Conservation (phyloP, 2,329 filamentous ascomycete species). For the Penicillium vulpinum region DNA sequence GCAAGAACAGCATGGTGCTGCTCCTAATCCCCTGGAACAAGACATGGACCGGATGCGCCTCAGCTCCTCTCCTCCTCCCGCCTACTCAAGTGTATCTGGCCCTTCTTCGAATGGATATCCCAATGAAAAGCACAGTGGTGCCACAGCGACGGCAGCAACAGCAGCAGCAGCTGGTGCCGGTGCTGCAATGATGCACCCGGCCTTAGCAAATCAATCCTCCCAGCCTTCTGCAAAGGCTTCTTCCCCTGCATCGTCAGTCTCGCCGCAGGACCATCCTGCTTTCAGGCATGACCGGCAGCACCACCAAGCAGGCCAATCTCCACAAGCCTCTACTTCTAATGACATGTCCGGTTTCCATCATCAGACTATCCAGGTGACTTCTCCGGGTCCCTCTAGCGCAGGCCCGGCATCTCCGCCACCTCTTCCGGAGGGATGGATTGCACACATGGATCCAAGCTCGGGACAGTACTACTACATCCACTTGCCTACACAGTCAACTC, state of each 20-base stretch:
- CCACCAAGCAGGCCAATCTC: constrained; percentile 38
- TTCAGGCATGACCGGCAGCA: constrained; percentile 78
- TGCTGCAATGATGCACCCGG: constrained; percentile 26
- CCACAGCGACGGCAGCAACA: constrained; percentile 23
- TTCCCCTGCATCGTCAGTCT: constrained; percentile 32
- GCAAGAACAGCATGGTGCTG: constrained; percentile 41
- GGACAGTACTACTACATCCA: constrained; percentile 99
- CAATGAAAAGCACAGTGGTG: constrained; percentile 70
- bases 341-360: constrained; percentile 27
- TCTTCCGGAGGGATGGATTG: constrained; percentile 96
- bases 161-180: constrained; percentile 12
- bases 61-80: constrained; percentile 84
- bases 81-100: constrained; percentile 76
- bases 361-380: constrained; percentile 25
- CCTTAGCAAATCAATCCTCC: constrained; percentile 19
- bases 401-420: constrained; percentile 84
- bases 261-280: constrained; percentile 70
- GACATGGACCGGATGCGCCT: constrained; percentile 82
- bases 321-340: constrained; percentile 39
- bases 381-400: constrained; percentile 45
- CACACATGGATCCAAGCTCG: constrained; percentile 90
- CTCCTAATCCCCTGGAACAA: constrained; percentile 74
- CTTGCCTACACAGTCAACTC: constrained; percentile 87
- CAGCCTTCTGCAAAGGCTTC: constrained; percentile 25
- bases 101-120: constrained; percentile 62